phyloP scores from a whole-genome alignment of 129 eudicot species.

The Helichrysum umbraculigerum region DNA sequence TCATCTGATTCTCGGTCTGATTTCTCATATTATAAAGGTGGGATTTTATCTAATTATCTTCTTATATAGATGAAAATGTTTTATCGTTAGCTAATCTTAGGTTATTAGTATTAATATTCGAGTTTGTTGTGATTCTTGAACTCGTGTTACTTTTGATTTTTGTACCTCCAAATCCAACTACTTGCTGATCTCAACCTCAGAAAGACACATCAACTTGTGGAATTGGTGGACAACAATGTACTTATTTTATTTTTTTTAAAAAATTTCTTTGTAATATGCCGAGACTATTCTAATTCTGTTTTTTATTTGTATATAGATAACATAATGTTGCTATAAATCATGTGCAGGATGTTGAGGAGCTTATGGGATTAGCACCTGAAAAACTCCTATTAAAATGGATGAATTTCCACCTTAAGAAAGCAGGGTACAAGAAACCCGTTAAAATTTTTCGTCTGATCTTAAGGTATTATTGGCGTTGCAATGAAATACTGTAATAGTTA shows the following conservation, averaged over 20 bases:
- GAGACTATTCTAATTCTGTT: not conserved
- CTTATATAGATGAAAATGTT: not conserved
- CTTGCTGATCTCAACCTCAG: slow-evolving; percentile 93
- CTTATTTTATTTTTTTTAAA: not conserved
- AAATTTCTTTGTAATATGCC: too few species aligned
- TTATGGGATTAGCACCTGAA: slow-evolving; percentile 84
- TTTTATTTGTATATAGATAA: not conserved
- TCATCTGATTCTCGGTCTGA: slow-evolving; percentile 85
- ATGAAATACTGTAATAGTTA: not conserved
- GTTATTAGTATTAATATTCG: not conserved
- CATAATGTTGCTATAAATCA: slow-evolving; percentile 14
- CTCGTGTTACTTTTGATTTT: slow-evolving; percentile 22
- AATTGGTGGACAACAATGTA: slow-evolving; percentile 80
- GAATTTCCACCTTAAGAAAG: slow-evolving; percentile 94
- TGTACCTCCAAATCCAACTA: slow-evolving; percentile 69
- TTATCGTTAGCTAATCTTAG: slow-evolving; percentile 7
- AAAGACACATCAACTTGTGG: slow-evolving; percentile 95
- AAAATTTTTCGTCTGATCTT: slow-evolving; percentile 77
- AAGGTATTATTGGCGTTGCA: slow-evolving; percentile 38
- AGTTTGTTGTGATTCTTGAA: not conserved
- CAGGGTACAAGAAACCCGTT: slow-evolving; percentile 80
- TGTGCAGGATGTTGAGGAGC: slow-evolving; percentile 89
- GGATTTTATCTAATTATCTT: slow-evolving; percentile 6
- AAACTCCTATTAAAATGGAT: slow-evolving; percentile 83
- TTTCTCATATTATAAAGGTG: slow-evolving; percentile 93